These are phyloP conservation scores for Annulohypoxylon moriforme DNA, from an alignment of 495 filamentous ascomycete species.

Conservation along the genomic window DNA sequence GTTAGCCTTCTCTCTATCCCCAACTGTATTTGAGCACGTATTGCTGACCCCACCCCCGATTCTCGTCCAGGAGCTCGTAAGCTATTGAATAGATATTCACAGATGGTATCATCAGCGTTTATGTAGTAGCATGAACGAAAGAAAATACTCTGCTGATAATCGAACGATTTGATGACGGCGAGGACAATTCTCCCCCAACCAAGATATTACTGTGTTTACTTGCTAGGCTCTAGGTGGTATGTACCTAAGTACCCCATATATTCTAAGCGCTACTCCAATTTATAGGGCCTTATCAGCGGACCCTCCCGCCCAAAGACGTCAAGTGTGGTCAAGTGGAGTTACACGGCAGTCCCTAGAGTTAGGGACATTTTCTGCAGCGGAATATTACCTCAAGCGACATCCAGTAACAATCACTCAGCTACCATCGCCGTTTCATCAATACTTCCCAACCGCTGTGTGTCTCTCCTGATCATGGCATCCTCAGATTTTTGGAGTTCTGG, in stretches of 20 bases:
- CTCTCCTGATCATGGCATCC: not conserved
- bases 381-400: not conserved
- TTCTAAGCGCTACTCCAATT: not conserved
- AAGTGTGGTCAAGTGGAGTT: slow-evolving; percentile 9
- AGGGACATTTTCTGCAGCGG: slow-evolving; percentile 16
- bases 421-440: not conserved
- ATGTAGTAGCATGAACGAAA: not conserved
- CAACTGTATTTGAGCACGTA: not conserved
- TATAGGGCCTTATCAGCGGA: slow-evolving; percentile 7
- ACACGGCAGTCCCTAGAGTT: slow-evolving; percentile 1
- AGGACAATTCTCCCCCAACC: not conserved
- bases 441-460: not conserved
- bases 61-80: not conserved
- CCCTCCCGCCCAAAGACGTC: slow-evolving; percentile 20
- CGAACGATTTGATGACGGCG: not conserved
- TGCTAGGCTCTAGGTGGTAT: not conserved
- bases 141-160: slow-evolving; percentile 3
- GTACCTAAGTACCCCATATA: not conserved
- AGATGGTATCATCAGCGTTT: not conserved
- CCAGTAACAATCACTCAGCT: not conserved
- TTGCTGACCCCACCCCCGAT: not conserved
- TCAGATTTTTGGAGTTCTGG: not conserved
- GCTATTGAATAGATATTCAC: not conserved
- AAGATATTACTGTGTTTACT: not conserved
- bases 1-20: not conserved